Base-by-base conservation (phyloP, 305 asterid genomes). In the Fraxinus xanthoxyloides region DNA sequence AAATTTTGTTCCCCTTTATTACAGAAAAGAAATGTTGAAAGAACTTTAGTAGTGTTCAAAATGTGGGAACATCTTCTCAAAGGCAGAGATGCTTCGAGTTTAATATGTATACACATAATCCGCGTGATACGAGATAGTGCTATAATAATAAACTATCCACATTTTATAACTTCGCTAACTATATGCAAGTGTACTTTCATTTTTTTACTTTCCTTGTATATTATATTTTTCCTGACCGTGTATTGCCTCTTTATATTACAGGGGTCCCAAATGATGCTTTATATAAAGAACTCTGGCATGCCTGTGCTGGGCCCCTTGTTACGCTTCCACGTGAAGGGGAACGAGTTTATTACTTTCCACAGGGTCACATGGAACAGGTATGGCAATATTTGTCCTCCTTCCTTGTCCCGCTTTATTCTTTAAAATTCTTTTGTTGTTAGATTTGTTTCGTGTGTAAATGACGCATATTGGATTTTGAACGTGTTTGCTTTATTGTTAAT, bases 361-460 rank as follows among this genome's bases (percentile, higher is more conserved):
- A 95, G 83, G 99, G 99, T 79, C 99, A 95, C 89, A 94, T 95
- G 98, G 99, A 95, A 86, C 99, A 95, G 98, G 99, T 93, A 83
- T 67, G 73, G 56, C 26, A 63, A 72, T 26, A 56, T 77, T 78
- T 63, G 73, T 78, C 75, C 36, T 59, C 63, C 54, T 56, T 61
- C 76, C 75, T 59, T 76, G 17, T 59, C 76, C 77, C 35, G 40
- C 19, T 46, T 51, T 61, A 43, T 79, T 82, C 73, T 77, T 46
- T n/a, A 7, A 34, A 23, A 23, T 1, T 63, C 17, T 9, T 84
- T 72, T 61, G 61, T 12, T 69, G 70, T 28, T 51, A 79, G 72
- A 46, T 78, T 8, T 31, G 72, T 48, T 78, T 78, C 34, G 8
- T 17, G 72, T 34, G 17, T 40, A 48, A 48, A 15, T 35, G 23